Evolutionary conservation across 805 yeast genomes (phyloP).

Genomic region (Ogataea kodamae): DNA sequence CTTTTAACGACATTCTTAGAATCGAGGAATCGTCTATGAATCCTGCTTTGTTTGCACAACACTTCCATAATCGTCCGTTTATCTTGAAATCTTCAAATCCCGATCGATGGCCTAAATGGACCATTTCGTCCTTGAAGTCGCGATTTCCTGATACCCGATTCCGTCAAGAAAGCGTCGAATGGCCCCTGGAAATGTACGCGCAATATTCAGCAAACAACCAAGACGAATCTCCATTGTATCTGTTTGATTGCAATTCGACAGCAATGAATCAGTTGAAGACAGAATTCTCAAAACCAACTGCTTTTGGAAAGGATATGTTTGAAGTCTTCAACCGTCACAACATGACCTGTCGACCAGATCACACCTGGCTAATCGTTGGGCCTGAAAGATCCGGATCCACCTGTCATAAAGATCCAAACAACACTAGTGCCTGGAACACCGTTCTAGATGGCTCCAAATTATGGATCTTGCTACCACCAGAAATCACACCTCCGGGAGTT

Average conservation of each 20-base stretch:
- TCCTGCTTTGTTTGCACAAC: constrained; percentile 39
- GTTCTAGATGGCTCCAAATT: constrained; percentile 69
- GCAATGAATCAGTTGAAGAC: constrained; percentile 56
- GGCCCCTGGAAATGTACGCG: constrained; percentile 63
- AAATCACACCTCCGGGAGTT: constrained; percentile 79
- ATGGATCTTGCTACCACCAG: constrained; percentile 88
- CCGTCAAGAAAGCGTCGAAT: constrained; percentile 81
- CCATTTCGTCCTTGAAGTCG: constrained; percentile 41
- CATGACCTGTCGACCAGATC: constrained; percentile 70
- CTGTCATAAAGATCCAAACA: constrained; percentile 90
- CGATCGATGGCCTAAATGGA: constrained; percentile 64
- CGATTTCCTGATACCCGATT: constrained; percentile 61
- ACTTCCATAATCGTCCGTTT: constrained; percentile 60
- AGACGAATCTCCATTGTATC: constrained; percentile 83
- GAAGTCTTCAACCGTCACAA: constrained; percentile 34
- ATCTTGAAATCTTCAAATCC: constrained; percentile 25
- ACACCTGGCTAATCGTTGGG: constrained; percentile 89
- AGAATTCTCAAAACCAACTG: constrained; percentile 53
- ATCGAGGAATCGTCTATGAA: constrained; percentile 43
- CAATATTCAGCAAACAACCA: constrained; percentile 56
- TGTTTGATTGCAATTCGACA: constrained; percentile 76
- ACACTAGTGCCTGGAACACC: constrained; percentile 89
- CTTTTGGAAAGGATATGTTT: constrained; percentile 61
- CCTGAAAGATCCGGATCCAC: constrained; percentile 81
- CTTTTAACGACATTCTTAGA: too few relatives aligned